phyloP scores from a whole-genome alignment of 2,329 filamentous ascomycete species.

The Ilyonectria mors-panacis region DNA sequence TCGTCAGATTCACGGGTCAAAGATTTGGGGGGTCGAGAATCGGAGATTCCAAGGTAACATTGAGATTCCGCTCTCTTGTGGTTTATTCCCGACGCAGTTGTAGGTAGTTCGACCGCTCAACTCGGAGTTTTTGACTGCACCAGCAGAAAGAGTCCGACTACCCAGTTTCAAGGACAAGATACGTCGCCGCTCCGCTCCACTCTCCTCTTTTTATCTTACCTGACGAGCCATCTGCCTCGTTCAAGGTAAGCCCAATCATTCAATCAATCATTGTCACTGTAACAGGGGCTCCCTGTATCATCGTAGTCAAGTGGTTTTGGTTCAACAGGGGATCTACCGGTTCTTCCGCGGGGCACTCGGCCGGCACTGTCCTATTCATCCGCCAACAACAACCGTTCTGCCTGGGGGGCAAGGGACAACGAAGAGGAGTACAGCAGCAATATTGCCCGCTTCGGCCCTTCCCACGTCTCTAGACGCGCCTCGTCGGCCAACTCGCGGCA shows the following conservation, averaged over 20 bases:
- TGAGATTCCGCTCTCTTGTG: slow-evolving; percentile 14
- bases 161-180: background rate
- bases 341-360: slow-evolving; percentile 17
- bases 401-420: background rate
- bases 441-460: slow-evolving; percentile 31
- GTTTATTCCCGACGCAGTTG: background rate
- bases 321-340: slow-evolving; percentile 22
- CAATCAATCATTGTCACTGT: slow-evolving; percentile 13
- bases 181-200: background rate
- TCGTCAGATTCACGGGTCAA: slow-evolving; percentile 7
- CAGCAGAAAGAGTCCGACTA: background rate
- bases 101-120: background rate
- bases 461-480: slow-evolving; percentile 19
- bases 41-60: slow-evolving; percentile 30
- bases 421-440: slow-evolving; percentile 7
- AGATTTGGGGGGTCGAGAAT: slow-evolving; percentile 24
- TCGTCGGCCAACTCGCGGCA: slow-evolving; percentile 18
- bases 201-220: background rate
- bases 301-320: slow-evolving; percentile 17
- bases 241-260: slow-evolving; percentile 1
- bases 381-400: background rate
- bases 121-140: background rate
- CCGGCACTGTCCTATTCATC: slow-evolving; percentile 20
- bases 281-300: slow-evolving; percentile 28
- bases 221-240: background rate